A percentile compares a stretch with the other conserved stretches of the same genome.
Evolutionary conservation across 306 rosid genomes (phyloP).

Genomic region (Biancaea sappan): DNA sequence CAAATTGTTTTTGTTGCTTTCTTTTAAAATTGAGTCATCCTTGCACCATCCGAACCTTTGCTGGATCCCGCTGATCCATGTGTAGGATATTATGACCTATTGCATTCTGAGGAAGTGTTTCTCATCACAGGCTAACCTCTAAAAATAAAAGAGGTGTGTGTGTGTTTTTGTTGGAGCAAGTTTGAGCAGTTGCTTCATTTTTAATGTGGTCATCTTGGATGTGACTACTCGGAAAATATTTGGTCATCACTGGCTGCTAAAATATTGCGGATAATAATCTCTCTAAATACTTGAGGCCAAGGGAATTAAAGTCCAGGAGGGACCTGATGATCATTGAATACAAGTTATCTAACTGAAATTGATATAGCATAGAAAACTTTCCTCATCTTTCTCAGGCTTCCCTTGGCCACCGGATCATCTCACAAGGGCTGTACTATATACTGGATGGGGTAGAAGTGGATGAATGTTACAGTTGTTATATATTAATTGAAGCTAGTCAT

Average conservation of each 20-base stretch:
- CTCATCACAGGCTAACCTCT: slow-evolving; percentile 4
- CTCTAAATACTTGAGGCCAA: too few relatives aligned
- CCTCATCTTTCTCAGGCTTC: background rate
- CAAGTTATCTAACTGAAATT: too few relatives aligned
- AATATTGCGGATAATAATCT: too few relatives aligned
- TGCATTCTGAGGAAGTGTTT: slow-evolving; percentile 2
- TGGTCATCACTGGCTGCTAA: too few relatives aligned
- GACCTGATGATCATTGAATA: background rate
- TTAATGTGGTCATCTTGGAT: too few relatives aligned
- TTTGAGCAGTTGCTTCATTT: slow-evolving; percentile 12
- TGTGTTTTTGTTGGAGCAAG: background rate
- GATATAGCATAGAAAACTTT: background rate
- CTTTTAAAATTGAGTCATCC: slow-evolving; percentile 17
- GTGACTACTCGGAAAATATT: too few relatives aligned
- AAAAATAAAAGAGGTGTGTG: background rate
- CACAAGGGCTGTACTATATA: background rate
- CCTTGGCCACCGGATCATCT: background rate
- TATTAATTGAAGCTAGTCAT: too few relatives aligned
- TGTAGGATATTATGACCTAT: slow-evolving; percentile 2
- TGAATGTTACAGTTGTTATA: too few relatives aligned
- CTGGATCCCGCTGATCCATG: background rate
- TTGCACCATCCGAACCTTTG: slow-evolving; percentile 8
- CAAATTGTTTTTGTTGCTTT: background rate
- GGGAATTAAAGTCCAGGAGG: too few relatives aligned
- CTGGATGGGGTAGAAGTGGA: too few relatives aligned